Evolutionary conservation across 371 early-diverging fungal species (phyloP), one percentile per base, ranked within the genome.

Genomic region (Funneliformis caledonium): DNA sequence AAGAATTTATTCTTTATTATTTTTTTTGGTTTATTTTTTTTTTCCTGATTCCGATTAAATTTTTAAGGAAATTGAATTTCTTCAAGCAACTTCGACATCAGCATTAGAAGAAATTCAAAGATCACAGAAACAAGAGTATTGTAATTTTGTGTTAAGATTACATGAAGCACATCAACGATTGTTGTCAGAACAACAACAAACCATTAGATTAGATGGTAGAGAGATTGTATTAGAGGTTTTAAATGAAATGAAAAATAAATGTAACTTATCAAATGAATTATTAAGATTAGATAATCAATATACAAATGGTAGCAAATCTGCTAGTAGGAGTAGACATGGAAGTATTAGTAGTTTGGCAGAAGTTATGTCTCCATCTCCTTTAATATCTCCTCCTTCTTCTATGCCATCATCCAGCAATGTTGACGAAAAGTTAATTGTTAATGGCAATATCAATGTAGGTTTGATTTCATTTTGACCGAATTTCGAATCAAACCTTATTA

Each of bases 121-220:
- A 26, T 85, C 87, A 3, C 94, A 94, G 83, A 87, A 89, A 45
- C 83, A 85, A 59, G 92, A 94, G 83, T 94, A 92, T 78, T 85
- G 90, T 33, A 91, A 91, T 62, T 93, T 94, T 82, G 90, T 94
- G n/a, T 83, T 90, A 43, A 90, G 91, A 76, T 85, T 92, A 5
- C 91, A 92, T 78, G 82, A 86, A 74, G 47, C 76, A 26, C 64
- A 78, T 48, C 81, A 72, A 74, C 72, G 47, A 16, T 45, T 37
- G 22, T 12, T 72, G 8, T 12, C 59, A 12, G 45, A 73, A 62
- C 72, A 74, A n/a, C 26, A 60, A 80, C 8, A 52, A 68, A 37
- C 37, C 74, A 14, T 68, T 11, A 42, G 50, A 26, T 37, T 77
- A 43, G 70, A 70, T 60, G 70, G 72, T 45, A 72, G 43, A 76